Evolutionary conservation across 1,139 yeast genomes (phyloP).

Genomic region (Sugiyamaella paludigena): DNA sequence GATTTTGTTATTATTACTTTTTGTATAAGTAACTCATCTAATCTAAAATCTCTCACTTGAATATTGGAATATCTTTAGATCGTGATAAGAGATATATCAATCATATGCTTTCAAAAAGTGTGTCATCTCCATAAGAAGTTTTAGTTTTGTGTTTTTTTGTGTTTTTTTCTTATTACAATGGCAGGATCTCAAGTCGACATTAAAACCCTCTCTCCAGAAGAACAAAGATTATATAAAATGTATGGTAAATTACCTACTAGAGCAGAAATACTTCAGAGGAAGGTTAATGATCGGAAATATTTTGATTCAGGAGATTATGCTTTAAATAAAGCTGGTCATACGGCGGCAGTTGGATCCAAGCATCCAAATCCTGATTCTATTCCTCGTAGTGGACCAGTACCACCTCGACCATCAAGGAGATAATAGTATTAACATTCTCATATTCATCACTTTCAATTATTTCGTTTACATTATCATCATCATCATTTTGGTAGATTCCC

Average conservation of each 20-base stretch:
- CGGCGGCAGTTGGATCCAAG: slow-evolving; percentile 40
- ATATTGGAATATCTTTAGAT: too few relatives aligned
- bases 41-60: too few relatives aligned
- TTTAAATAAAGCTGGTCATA: slow-evolving; percentile 68
- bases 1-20: too few relatives aligned
- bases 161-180: neutral
- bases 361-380: slow-evolving; percentile 45
- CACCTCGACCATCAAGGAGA: slow-evolving; percentile 14
- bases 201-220: slow-evolving; percentile 34
- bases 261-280: slow-evolving; percentile 75
- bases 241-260: slow-evolving; percentile 89
- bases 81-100: too few relatives aligned
- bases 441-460: neutral
- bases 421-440: neutral
- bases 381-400: slow-evolving; percentile 32
- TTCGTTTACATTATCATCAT: neutral
- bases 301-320: slow-evolving; percentile 99
- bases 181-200: slow-evolving; percentile 15
- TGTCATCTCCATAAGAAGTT: too few relatives aligned
- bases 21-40: too few relatives aligned
- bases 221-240: slow-evolving; percentile 54
- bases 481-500: neutral
- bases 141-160: too few relatives aligned
- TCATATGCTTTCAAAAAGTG: too few relatives aligned
- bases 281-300: slow-evolving; percentile 75